A percentile compares a stretch with the other conserved stretches of the same genome.
phyloP scores from a whole-genome alignment of 495 filamentous ascomycete genomes.

The Beverwykella pulmonaria region DNA sequence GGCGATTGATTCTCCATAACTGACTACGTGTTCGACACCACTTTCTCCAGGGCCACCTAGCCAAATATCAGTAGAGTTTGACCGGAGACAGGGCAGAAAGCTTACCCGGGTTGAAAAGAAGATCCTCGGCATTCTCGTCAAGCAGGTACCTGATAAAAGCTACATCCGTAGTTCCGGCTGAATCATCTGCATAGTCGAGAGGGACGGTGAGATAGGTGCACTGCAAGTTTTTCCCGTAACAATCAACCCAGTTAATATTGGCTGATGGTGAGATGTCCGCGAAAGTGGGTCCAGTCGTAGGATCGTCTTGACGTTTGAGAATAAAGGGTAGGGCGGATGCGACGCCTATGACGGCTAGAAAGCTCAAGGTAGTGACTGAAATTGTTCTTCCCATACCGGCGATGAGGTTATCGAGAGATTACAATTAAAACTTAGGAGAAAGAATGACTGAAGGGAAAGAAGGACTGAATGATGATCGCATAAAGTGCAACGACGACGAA shows the following conservation, averaged over 20 bases:
- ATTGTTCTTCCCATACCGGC: neutral
- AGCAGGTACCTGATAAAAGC: slow-evolving; percentile 12
- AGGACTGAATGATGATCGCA: neutral
- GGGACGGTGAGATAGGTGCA: slow-evolving; percentile 13
- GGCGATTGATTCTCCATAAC: neutral
- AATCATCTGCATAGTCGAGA: slow-evolving; percentile 8
- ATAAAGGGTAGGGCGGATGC: neutral
- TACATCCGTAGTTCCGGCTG: slow-evolving; percentile 5
- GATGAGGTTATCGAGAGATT: neutral
- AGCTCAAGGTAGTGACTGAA: neutral
- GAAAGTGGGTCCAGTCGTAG: neutral
- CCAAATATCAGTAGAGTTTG: neutral
- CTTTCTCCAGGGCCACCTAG: slow-evolving; percentile 10
- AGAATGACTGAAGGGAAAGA: neutral
- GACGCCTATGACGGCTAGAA: slow-evolving; percentile 2
- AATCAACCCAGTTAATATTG: neutral
- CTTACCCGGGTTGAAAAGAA: slow-evolving; percentile 19
- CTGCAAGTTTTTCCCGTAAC: neutral
- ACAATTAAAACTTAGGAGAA: neutral
- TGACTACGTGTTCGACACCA: neutral
- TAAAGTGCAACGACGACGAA: neutral
- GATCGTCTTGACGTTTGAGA: neutral
- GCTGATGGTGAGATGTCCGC: neutral
- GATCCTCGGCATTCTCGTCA: slow-evolving; percentile 4
- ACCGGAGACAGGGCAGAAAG: no score